Conservation (phyloP, 2,329 filamentous ascomycete species). For the Samsoniella hepiali region DNA sequence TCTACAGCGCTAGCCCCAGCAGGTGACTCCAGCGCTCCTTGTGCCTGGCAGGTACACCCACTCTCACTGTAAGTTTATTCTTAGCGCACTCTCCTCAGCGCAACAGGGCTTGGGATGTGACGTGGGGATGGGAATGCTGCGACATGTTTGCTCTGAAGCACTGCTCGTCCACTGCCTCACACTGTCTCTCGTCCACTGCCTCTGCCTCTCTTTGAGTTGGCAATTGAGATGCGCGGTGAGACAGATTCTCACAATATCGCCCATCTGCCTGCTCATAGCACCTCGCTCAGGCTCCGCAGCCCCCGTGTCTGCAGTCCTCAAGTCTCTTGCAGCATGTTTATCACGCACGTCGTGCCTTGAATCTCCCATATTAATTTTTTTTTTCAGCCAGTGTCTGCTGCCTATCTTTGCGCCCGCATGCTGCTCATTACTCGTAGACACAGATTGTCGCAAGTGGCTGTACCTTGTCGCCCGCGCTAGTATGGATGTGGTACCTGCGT, state of each 20-base stretch:
- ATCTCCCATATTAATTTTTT: neutral
- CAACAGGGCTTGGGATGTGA: neutral
- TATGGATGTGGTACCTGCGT: constrained; percentile 1
- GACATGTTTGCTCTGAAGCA: neutral
- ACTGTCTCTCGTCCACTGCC: neutral
- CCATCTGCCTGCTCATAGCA: neutral
- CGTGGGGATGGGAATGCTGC: neutral
- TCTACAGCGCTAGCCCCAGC: neutral
- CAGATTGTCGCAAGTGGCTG: neutral
- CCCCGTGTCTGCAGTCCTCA: neutral
- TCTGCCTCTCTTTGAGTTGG: neutral
- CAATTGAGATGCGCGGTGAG: neutral
- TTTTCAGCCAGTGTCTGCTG: neutral
- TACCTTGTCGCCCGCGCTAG: constrained; percentile 8
- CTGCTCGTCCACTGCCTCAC: neutral
- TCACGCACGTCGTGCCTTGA: neutral
- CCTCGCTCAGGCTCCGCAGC: neutral
- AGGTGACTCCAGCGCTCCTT: neutral
- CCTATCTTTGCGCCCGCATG: neutral
- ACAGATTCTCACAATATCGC: neutral
- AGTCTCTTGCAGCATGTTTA: neutral
- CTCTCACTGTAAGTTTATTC: neutral
- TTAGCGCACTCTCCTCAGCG: neutral
- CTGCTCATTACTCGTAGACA: constrained; percentile 15
- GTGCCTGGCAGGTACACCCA: constrained; percentile 7